A percentile compares a stretch with the other conserved stretches of the same genome.
These are phyloP conservation scores for Tilletia setariae DNA, from an alignment of 1,284 basidiomycete species.

Conservation along the genomic window DNA sequence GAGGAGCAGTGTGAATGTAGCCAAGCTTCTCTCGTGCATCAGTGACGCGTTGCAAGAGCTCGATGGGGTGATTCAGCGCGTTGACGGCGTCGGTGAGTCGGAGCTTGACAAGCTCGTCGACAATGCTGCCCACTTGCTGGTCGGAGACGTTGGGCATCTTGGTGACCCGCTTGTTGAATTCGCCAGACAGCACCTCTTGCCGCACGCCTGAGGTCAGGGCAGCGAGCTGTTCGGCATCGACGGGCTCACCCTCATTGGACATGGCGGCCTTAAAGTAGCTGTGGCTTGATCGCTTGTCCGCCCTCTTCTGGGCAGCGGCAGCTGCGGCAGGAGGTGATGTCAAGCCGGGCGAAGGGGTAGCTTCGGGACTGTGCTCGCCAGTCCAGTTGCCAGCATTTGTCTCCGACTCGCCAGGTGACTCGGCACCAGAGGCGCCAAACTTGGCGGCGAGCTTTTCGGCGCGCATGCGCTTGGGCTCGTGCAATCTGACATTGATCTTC, in stretches of 20 bases:
- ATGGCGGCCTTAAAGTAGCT: conserved; percentile 41
- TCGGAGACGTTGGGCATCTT: conserved; percentile 35
- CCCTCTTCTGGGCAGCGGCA: conserved; percentile 19
- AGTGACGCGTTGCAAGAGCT: conserved; percentile 65
- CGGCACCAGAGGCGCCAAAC: conserved; percentile 57
- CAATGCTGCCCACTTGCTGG: conserved; percentile 63
- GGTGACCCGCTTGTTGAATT: conserved; percentile 71
- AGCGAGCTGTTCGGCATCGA: conserved; percentile 65
- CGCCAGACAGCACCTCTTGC: conserved; percentile 75
- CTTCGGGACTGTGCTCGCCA: conserved; percentile 13
- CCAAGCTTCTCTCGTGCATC: conserved; percentile 31
- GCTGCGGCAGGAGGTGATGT: neutral
- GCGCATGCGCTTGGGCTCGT: conserved; percentile 81
- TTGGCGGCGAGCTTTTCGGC: conserved; percentile 80
- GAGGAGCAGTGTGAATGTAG: neutral
- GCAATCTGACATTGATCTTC: conserved; percentile 78
- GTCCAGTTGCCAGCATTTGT: conserved; percentile 15
- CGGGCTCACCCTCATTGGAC: conserved; percentile 23
- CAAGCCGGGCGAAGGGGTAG: neutral
- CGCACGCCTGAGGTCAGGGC: conserved; percentile 75
- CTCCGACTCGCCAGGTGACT: conserved; percentile 16
- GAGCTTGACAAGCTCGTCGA: conserved; percentile 67
- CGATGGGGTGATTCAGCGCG: conserved; percentile 67
- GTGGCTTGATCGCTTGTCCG: conserved; percentile 31
- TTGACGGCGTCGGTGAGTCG: conserved; percentile 72